These are phyloP conservation scores for Diplodia scrobiculata DNA, from an alignment of 2,329 filamentous ascomycete genomes.

Conservation along the genomic window DNA sequence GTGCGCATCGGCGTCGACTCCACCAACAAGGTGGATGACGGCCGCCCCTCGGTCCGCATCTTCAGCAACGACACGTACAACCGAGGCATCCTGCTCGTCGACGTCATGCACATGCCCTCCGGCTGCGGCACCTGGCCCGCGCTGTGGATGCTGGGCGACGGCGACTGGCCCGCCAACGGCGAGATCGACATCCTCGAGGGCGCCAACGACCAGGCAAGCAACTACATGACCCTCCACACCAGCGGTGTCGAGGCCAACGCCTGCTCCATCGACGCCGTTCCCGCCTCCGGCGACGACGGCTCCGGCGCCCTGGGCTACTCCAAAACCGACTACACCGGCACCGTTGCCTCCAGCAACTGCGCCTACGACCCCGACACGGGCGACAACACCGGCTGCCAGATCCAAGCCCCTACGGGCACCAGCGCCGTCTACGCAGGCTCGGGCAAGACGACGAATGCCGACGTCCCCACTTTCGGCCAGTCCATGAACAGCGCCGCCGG, in stretches of 20 bases:
- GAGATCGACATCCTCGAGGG: conserved; percentile 46
- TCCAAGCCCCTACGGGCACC: conserved; percentile 34
- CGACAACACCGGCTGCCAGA: conserved; percentile 44
- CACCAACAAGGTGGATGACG: conserved; percentile 32
- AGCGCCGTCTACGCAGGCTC: conserved; percentile 25
- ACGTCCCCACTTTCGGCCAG: conserved; percentile 40
- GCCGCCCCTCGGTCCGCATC: conserved; percentile 38
- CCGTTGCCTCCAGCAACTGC: conserved; percentile 51
- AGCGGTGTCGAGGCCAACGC: conserved; percentile 31
- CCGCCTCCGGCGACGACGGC: background rate
- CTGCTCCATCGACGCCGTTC: conserved; percentile 28
- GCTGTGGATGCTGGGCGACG: conserved; percentile 39
- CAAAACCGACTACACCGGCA: conserved; percentile 37
- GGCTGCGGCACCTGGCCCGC: conserved; percentile 43
- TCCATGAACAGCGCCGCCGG: conserved; percentile 42
- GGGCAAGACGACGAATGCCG: conserved; percentile 29
- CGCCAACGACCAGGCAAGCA: conserved; percentile 38
- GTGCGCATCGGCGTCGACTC: conserved; percentile 50
- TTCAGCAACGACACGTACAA: conserved; percentile 40
- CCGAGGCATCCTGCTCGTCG: conserved; percentile 39
- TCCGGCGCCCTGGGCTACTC: background rate
- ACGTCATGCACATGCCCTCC: conserved; percentile 42
- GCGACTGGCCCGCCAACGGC: conserved; percentile 39
- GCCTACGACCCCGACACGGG: conserved; percentile 7
- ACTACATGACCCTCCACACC: conserved; percentile 43